Conservation (phyloP, 2,329 filamentous ascomycete genomes). For the Trichoderma arundinaceum region DNA sequence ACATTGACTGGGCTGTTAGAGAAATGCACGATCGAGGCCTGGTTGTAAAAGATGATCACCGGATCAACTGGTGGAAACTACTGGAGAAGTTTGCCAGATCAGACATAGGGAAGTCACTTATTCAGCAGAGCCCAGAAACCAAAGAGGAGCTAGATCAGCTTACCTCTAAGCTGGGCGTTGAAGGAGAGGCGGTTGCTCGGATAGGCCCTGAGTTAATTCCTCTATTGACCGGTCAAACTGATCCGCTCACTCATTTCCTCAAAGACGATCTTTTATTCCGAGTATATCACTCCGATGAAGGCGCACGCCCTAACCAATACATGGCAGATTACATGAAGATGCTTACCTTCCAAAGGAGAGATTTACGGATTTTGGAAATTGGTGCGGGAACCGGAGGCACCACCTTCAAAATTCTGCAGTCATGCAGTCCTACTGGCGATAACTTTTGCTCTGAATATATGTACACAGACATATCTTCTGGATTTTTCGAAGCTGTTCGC, state of each 20-base stretch:
- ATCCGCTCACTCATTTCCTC: conserved; percentile 18
- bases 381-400: conserved; percentile 46
- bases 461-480: conserved; percentile 49
- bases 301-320: conserved; percentile 15
- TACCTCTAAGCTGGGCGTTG: conserved; percentile 9
- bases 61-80: conserved; percentile 19
- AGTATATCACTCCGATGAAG: conserved; percentile 23
- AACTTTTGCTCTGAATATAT: conserved; percentile 37
- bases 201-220: conserved; percentile 12
- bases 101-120: not conserved
- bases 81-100: conserved; percentile 2
- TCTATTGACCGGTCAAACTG: conserved; percentile 6
- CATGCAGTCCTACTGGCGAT: conserved; percentile 14
- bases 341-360: conserved; percentile 37
- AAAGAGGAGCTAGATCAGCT: conserved; percentile 15
- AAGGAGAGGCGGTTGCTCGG: conserved; percentile 21
- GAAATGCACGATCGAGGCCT: conserved; percentile 4
- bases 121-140: not conserved
- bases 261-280: conserved; percentile 15
- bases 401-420: conserved; percentile 38
- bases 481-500: conserved; percentile 45
- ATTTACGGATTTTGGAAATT: conserved; percentile 46
- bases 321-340: conserved; percentile 25
- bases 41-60: conserved; percentile 4
- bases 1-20: conserved; percentile 21